Conservation (phyloP, 257 asterid genomes). For the Penstemon barbatus region DNA sequence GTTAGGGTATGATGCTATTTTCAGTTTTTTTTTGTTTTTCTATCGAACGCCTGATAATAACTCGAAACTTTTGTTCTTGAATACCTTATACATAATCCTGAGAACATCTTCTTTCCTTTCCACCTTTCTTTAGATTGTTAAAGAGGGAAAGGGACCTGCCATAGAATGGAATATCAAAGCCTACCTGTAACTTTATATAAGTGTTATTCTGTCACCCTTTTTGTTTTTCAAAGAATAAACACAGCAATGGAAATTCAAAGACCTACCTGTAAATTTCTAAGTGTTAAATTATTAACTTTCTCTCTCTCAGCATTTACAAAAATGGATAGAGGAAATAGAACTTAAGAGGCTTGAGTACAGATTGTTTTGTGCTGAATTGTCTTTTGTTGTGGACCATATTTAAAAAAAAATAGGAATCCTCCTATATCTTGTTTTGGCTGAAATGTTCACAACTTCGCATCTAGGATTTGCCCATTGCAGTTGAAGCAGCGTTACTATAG, state of each 20-base stretch:
- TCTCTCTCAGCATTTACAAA: too few species aligned
- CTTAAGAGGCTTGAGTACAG: not conserved
- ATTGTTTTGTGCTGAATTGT: constrained; percentile 10
- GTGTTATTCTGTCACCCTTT: not conserved
- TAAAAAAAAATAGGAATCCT: not conserved
- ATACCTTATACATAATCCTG: constrained; percentile 7
- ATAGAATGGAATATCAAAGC: not conserved
- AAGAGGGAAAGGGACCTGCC: constrained; percentile 1
- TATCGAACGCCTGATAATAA: not conserved
- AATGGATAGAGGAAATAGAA: too few species aligned
- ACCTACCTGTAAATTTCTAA: not conserved
- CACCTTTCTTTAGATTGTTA: constrained; percentile 2
- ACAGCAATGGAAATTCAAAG: not conserved
- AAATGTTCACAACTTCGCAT: constrained; percentile 1
- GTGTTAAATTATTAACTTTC: too few species aligned
- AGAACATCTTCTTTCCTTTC: not conserved
- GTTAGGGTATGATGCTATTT: not conserved
- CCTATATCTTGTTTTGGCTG: constrained; percentile 6
- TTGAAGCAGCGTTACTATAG: not conserved
- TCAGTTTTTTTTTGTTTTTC: not conserved
- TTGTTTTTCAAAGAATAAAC: not conserved
- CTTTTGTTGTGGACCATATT: constrained; percentile 1
- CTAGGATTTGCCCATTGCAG: not conserved
- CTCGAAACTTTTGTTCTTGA: constrained; percentile 11
- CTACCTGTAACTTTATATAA: not conserved